Evolutionary conservation across 1,139 yeast species (phyloP).

Genomic region (Lodderomyces metapsilosis): DNA sequence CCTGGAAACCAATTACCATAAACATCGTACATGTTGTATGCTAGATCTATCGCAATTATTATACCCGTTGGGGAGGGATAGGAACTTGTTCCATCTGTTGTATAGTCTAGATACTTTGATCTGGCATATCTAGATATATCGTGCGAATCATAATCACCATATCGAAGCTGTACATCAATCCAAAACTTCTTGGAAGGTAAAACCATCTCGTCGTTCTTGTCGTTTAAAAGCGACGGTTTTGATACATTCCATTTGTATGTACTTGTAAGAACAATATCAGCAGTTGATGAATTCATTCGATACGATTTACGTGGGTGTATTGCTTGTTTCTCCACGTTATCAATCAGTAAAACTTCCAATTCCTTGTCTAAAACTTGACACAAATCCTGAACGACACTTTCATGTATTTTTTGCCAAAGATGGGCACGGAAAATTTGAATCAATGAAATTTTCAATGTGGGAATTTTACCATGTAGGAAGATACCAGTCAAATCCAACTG

Average conservation of each 20-base stretch:
- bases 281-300: slow-evolving; percentile 94
- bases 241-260: slow-evolving; percentile 83
- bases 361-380: slow-evolving; percentile 92
- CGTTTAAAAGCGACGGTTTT: slow-evolving; percentile 75
- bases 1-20: slow-evolving; percentile 99
- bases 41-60: slow-evolving; percentile 86
- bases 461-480: slow-evolving; percentile 95
- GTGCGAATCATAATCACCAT: slow-evolving; percentile 97
- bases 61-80: slow-evolving; percentile 96
- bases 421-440: slow-evolving; percentile 98
- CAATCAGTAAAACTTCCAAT: slow-evolving; percentile 78
- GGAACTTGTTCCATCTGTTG: slow-evolving; percentile 78
- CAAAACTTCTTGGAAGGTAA: slow-evolving; percentile 75
- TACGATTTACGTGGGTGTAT: slow-evolving; percentile 97
- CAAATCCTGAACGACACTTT: slow-evolving; percentile 87
- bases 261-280: slow-evolving; percentile 80
- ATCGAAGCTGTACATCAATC: slow-evolving; percentile 93
- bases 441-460: slow-evolving; percentile 90
- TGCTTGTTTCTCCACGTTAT: slow-evolving; percentile 83
- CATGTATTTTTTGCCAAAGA: slow-evolving; percentile 98
- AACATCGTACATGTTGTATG: slow-evolving; percentile 94
- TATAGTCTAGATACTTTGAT: slow-evolving; percentile 89
- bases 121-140: slow-evolving; percentile 93
- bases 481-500: slow-evolving; percentile 97
- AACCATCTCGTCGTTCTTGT: slow-evolving; percentile 51